A percentile compares a stretch with the other conserved stretches of the same genome.
Evolutionary conservation across 2,329 filamentous ascomycete species (phyloP).

Genomic region (Penicillium sclerotiorum): DNA sequence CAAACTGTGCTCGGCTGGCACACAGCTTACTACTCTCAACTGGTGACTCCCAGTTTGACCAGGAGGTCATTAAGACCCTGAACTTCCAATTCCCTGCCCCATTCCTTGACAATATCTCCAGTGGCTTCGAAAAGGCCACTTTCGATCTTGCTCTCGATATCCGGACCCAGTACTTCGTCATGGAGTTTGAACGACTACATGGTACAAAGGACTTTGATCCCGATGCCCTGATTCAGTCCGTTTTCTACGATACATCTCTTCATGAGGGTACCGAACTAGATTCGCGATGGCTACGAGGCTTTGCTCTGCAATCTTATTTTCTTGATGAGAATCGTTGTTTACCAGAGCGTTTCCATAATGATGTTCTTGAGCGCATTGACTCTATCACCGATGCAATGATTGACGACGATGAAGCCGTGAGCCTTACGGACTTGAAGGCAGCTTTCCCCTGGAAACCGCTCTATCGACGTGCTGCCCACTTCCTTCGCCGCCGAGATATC

Average conservation of each 20-base stretch:
- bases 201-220: slow-evolving; percentile 41
- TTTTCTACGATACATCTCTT: slow-evolving; percentile 41
- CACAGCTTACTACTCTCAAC: slow-evolving; percentile 40
- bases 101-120: slow-evolving; percentile 37
- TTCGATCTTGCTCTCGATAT: slow-evolving; percentile 56
- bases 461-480: slow-evolving; percentile 47
- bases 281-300: slow-evolving; percentile 27
- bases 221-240: slow-evolving; percentile 38
- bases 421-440: slow-evolving; percentile 48
- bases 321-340: slow-evolving; percentile 43
- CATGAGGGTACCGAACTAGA: not conserved
- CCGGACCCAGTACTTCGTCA: slow-evolving; percentile 58
- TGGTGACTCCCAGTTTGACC: slow-evolving; percentile 20
- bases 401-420: slow-evolving; percentile 40
- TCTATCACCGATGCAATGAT: too few relatives aligned
- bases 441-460: slow-evolving; percentile 56
- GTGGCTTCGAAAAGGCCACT: slow-evolving; percentile 44
- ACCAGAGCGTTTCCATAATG: slow-evolving; percentile 35
- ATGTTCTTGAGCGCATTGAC: slow-evolving; percentile 41
- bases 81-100: slow-evolving; percentile 37
- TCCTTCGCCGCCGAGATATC: slow-evolving; percentile 48
- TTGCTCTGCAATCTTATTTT: slow-evolving; percentile 33
- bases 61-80: slow-evolving; percentile 31
- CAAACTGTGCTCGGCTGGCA: slow-evolving; percentile 48
- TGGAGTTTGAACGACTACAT: slow-evolving; percentile 40